These are phyloP conservation scores for Ophiorrhiza pumila DNA, from an alignment of 257 asterid genomes.

Conservation along the genomic window DNA sequence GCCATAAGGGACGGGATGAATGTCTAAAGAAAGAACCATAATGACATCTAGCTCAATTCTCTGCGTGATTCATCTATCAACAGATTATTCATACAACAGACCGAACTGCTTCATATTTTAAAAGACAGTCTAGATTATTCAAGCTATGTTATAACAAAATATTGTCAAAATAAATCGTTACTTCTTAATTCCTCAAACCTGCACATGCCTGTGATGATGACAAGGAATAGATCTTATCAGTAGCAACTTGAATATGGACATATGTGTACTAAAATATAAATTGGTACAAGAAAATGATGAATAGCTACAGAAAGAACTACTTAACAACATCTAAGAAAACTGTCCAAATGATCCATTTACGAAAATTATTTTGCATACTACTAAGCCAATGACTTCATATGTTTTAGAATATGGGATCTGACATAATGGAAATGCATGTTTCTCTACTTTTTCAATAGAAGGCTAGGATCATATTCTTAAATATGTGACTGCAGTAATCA, in stretches of 20 bases:
- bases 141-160: not conserved
- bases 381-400: not conserved
- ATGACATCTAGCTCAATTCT: not conserved
- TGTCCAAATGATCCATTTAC: no score
- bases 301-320: not conserved
- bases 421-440: not conserved
- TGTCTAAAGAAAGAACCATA: not conserved
- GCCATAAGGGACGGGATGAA: constrained; percentile 9
- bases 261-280: not conserved
- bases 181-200: not conserved
- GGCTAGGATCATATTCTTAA: not conserved
- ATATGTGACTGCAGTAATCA: not conserved
- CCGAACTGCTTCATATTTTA: not conserved
- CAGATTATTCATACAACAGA: not conserved
- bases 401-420: not conserved
- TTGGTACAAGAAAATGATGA: not conserved
- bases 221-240: not conserved
- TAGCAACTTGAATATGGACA: not conserved
- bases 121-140: not conserved
- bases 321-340: no score
- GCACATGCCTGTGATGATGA: not conserved
- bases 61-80: not conserved
- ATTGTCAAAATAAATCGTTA: not conserved
- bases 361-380: not conserved
- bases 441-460: not conserved